A percentile compares a stretch with the other conserved stretches of the same genome.
These are phyloP conservation scores for Coniosporium apollinis DNA, from an alignment of 495 filamentous ascomycete species.

Conservation along the genomic window DNA sequence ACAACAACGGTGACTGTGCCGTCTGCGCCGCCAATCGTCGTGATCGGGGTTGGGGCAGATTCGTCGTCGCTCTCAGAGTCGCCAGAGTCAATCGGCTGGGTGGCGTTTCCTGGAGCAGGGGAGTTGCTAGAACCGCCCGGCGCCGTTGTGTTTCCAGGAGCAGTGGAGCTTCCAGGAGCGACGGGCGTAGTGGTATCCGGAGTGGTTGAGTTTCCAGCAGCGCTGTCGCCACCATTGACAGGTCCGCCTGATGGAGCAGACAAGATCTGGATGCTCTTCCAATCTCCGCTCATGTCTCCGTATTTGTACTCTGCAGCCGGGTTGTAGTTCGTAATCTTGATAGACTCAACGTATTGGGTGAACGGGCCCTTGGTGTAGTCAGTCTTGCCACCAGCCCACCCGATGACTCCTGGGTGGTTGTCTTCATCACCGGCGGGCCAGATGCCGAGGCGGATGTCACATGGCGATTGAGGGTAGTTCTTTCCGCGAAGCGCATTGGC, in stretches of 20 bases:
- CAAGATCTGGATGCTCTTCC: conserved; percentile 20
- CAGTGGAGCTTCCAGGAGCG: too few relatives aligned
- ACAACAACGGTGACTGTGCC: neutral
- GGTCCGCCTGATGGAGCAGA: too few relatives aligned
- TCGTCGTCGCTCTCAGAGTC: too few relatives aligned
- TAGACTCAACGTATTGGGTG: conserved; percentile 57
- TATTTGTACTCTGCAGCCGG: conserved; percentile 52
- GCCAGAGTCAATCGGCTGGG: too few relatives aligned
- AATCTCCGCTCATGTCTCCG: conserved; percentile 41
- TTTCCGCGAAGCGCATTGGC: conserved; percentile 38
- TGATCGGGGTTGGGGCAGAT: too few relatives aligned
- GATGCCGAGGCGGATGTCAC: conserved; percentile 65
- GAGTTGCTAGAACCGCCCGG: too few relatives aligned
- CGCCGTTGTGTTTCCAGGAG: too few relatives aligned
- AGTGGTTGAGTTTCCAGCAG: too few relatives aligned
- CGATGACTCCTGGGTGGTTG: conserved; percentile 27
- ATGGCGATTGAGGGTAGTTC: conserved; percentile 70
- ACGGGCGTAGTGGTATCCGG: too few relatives aligned
- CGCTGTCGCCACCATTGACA: too few relatives aligned
- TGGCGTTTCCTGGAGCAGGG: too few relatives aligned
- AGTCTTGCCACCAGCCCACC: conserved; percentile 70
- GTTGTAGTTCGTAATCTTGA: conserved; percentile 48
- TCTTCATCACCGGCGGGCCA: conserved; percentile 71
- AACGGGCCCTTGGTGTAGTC: conserved; percentile 55
- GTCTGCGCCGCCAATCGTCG: too few relatives aligned